Evolutionary conservation across 1,284 basidiomycete species (phyloP).

Genomic region (Leccinum fallax): DNA sequence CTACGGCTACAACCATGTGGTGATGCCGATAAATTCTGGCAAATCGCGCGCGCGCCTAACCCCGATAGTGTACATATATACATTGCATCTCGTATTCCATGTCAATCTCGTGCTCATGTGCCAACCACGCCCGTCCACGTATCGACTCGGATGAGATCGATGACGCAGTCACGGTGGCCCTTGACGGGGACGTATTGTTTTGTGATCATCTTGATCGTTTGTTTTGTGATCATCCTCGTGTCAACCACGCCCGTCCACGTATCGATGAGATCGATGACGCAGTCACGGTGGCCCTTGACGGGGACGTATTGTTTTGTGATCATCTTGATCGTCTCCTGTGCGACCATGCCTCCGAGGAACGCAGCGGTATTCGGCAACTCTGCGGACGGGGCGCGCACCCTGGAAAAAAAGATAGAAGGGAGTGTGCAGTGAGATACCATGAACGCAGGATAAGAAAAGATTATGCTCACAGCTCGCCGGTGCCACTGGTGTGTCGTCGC

Average conservation of each 20-base stretch:
- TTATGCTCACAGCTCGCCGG: constrained; percentile 79
- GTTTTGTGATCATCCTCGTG: too few relatives aligned
- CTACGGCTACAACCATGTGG: too few relatives aligned
- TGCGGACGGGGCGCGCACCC: constrained; percentile 79
- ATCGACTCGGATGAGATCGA: constrained; percentile 76
- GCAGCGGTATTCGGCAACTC: constrained; percentile 93
- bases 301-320: constrained; percentile 96
- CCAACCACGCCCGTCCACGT: constrained; percentile 68
- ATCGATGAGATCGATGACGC: too few relatives aligned
- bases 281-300: constrained; percentile 65
- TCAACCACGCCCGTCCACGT: too few relatives aligned
- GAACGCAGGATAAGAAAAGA: background rate
- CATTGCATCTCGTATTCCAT: background rate
- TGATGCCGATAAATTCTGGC: too few relatives aligned
- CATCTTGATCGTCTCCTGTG: constrained; percentile 98
- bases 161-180: constrained; percentile 49
- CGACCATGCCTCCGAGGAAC: constrained; percentile 90
- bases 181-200: too few relatives aligned
- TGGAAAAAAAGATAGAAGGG: constrained; percentile 28
- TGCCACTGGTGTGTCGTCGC: constrained; percentile 53
- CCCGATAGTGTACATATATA: background rate
- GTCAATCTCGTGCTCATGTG: constrained; percentile 11
- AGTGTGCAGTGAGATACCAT: constrained; percentile 7
- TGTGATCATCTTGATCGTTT: too few relatives aligned
- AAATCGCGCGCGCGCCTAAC: too few relatives aligned